Conservation (phyloP, 78 protist species). For the Dictyostelium intermedium region DNA sequence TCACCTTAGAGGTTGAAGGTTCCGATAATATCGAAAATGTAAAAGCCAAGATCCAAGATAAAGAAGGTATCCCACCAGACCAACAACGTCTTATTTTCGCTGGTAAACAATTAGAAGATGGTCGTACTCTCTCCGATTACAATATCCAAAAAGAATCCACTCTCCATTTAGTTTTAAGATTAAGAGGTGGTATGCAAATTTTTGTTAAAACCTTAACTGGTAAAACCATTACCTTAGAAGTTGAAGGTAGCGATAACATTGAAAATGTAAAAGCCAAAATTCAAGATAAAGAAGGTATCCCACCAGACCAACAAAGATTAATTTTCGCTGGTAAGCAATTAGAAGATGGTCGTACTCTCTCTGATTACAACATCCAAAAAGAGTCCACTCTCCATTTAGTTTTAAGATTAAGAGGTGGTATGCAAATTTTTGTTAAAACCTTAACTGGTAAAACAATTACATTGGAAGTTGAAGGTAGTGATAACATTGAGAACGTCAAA, state of each 20-base stretch:
- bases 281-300: constrained; percentile 98
- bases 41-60: constrained; percentile 98
- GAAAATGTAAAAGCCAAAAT: constrained; percentile 78
- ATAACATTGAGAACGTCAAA: not conserved
- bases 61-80: constrained; percentile 99
- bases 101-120: constrained; percentile 99
- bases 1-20: constrained; percentile 94
- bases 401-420: not conserved
- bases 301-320: constrained; percentile 99
- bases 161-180: constrained; percentile 93
- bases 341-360: constrained; percentile 97
- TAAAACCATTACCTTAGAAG: too few relatives aligned
- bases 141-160: constrained; percentile 99
- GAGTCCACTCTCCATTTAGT: constrained; percentile 95
- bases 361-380: constrained; percentile 98
- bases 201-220: too few relatives aligned
- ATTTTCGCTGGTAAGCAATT: constrained; percentile 98
- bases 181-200: constrained; percentile 70
- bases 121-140: constrained; percentile 98
- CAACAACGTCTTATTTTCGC: constrained; percentile 99
- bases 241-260: constrained; percentile 13
- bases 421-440: not conserved
- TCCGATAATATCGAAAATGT: constrained; percentile 97
- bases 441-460: not conserved
- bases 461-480: not conserved